Base-by-base conservation (phyloP, 208 protist species). In the Zelonia costaricensis region DNA sequence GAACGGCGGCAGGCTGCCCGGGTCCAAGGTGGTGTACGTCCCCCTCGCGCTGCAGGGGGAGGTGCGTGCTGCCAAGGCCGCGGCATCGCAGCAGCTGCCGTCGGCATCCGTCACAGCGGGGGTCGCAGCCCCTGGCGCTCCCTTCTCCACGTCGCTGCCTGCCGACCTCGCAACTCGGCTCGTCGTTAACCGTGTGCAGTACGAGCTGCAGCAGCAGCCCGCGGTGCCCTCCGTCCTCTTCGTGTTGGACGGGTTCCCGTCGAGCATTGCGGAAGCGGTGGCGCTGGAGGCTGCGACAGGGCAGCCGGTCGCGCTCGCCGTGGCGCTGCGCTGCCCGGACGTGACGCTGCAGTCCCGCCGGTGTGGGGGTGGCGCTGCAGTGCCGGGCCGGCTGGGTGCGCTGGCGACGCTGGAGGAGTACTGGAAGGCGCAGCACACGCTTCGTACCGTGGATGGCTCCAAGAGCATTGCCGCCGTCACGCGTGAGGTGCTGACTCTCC, bases 231-330 rank as follows among this genome's bases (percentile, higher is more conserved):
- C 22, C 5, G 28, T 70, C 31, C 27, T 67, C 31, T 53, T 77
- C 31, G 30, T 83, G 13, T 48, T 83, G 1, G 77, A 83, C 25
- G 77, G 73, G 38, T 83, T 74, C 44, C 77, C 77, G n/a, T 65
- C 62, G 12, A 77, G 61, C 28, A 64, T 83, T 20, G 62, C 74
- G 42, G 68, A 83, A 59, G 65, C 68, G 6, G 38, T 80, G 20
- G 66, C 61, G n/a, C 62, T 83, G 15, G 77, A 83, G 59, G 40
- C 16, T 25, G 52, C 60, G n/a, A 33, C 68, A 15, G 72, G 68
- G 25, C 54, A 62, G 23, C 35, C 74, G 23, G 43, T 44, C 31
- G 43, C 53, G 5, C 33, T 58, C n/a, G 58, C 54, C 13, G 30
- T 83, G 6, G 27, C 71, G 30, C 59, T 81, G 20, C 71, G 69